Conservation (phyloP, 2,329 filamentous ascomycete species). For the Volutella citrinella region DNA sequence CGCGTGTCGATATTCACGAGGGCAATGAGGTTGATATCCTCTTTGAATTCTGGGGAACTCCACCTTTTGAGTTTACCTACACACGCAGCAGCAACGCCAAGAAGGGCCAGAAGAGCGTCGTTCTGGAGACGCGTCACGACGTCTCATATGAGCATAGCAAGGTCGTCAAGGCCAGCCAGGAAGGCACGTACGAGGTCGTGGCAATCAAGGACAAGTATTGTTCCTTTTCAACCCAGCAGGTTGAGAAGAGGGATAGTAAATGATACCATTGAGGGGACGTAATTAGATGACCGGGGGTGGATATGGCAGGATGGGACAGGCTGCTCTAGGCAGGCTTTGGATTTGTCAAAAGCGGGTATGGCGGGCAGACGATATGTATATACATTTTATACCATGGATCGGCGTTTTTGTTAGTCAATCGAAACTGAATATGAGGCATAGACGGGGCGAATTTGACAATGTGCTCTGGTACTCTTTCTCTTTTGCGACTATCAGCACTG, state of each 20-base stretch:
- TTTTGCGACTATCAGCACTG: no score
- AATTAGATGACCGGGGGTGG: no score
- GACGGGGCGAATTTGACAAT: no score
- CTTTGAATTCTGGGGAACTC: conserved; percentile 93
- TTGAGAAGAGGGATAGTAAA: conserved; percentile 47
- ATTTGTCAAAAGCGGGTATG: no score
- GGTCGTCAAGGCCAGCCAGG: conserved; percentile 80
- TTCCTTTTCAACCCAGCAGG: conserved; percentile 73
- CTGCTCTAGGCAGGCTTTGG: no score
- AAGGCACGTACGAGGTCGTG: conserved; percentile 96
- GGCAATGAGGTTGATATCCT: conserved; percentile 89
- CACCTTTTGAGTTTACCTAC: conserved; percentile 97
- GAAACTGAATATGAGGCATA: neutral
- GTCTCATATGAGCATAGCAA: conserved; percentile 78
- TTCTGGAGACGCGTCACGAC: conserved; percentile 90
- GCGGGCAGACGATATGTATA: no score
- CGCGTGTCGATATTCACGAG: conserved; percentile 91
- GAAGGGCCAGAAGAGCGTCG: conserved; percentile 71
- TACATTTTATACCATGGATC: neutral
- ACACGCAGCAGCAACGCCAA: conserved; percentile 84
- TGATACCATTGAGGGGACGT: no score
- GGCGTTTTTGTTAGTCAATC: neutral
- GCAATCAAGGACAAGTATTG: conserved; percentile 93
- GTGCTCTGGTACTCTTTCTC: no score
- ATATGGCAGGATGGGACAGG: no score